Evolutionary conservation across 176 grass and related monocot genomes (phyloP).

Genomic region (Oryza meridionalis): DNA sequence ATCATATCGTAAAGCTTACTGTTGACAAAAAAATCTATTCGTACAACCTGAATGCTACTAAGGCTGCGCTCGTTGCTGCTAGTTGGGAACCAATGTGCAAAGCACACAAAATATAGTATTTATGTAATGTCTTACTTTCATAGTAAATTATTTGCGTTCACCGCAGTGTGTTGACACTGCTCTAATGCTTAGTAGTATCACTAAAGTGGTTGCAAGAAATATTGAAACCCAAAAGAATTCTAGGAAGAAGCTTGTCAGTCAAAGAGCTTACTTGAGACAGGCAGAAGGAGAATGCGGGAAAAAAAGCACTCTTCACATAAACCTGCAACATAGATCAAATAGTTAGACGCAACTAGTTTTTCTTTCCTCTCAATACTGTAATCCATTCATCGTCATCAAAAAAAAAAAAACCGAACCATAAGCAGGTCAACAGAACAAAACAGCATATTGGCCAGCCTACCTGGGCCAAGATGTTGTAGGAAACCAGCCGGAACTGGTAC

Average conservation of each 20-base stretch:
- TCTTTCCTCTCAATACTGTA: background rate
- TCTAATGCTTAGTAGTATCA: background rate
- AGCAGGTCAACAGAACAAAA: background rate
- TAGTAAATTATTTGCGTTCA: background rate
- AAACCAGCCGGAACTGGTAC: slow-evolving; percentile 75
- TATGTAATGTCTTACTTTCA: background rate
- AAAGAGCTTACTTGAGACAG: slow-evolving; percentile 87
- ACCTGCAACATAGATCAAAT: slow-evolving; percentile 45
- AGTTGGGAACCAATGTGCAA: too few relatives aligned
- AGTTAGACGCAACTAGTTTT: background rate
- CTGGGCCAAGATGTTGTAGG: slow-evolving; percentile 97
- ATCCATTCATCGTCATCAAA: background rate
- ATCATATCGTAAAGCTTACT: background rate
- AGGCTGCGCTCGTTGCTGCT: too few relatives aligned
- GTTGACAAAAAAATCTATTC: background rate
- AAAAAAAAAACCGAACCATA: background rate
- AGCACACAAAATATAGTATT: background rate
- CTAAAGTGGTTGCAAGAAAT: background rate
- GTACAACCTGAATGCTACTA: background rate
- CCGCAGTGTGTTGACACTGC: background rate
- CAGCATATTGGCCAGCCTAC: slow-evolving; percentile 33
- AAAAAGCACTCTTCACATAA: slow-evolving; percentile 89
- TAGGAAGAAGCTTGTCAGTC: background rate
- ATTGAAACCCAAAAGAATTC: background rate
- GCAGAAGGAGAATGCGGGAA: slow-evolving; percentile 83